phyloP scores from a whole-genome alignment of 768 basidiomycete species.

The Baorangia bicolor region DNA sequence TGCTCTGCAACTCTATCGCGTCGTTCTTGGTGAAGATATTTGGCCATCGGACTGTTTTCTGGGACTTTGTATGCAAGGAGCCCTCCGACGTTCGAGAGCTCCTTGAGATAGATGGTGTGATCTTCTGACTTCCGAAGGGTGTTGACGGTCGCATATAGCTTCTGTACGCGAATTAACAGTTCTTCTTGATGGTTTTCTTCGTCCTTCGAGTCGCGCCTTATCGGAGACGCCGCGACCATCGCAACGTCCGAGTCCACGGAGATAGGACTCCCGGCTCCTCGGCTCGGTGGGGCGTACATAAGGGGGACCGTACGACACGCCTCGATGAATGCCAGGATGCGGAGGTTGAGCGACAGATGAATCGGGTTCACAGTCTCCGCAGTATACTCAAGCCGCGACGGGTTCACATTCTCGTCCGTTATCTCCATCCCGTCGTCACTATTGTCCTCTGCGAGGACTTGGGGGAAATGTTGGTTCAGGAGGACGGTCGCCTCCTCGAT shows the following conservation, averaged over 20 bases:
- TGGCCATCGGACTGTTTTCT: slow-evolving; percentile 70
- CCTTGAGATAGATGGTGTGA: slow-evolving; percentile 59
- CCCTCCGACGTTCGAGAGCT: slow-evolving; percentile 72
- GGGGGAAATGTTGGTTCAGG: slow-evolving; percentile 72
- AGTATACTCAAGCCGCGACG: slow-evolving; percentile 45
- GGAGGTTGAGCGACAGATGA: slow-evolving; percentile 80
- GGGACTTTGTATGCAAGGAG: slow-evolving; percentile 83
- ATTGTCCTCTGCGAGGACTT: slow-evolving; percentile 49
- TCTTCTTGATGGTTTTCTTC: slow-evolving; percentile 43
- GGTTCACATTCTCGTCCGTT: slow-evolving; percentile 26
- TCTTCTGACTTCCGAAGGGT: slow-evolving; percentile 55
- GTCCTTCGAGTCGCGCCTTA: slow-evolving; percentile 25
- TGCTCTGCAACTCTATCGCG: slow-evolving; percentile 84
- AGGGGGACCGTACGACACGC: slow-evolving; percentile 73
- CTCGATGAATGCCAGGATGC: slow-evolving; percentile 86
- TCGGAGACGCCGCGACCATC: slow-evolving; percentile 3
- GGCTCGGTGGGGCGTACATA: slow-evolving; percentile 34
- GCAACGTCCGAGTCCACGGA: slow-evolving; percentile 9
- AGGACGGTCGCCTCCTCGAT: slow-evolving; percentile 67
- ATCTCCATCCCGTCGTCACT: slow-evolving; percentile 13
- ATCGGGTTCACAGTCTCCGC: slow-evolving; percentile 67
- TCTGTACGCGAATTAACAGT: slow-evolving; percentile 59
- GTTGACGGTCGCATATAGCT: slow-evolving; percentile 62
- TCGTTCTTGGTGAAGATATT: slow-evolving; percentile 74
- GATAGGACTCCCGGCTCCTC: slow-evolving; percentile 4